Conservation (phyloP, 306 rosid species). For the Cucurbita maxima region DNA sequence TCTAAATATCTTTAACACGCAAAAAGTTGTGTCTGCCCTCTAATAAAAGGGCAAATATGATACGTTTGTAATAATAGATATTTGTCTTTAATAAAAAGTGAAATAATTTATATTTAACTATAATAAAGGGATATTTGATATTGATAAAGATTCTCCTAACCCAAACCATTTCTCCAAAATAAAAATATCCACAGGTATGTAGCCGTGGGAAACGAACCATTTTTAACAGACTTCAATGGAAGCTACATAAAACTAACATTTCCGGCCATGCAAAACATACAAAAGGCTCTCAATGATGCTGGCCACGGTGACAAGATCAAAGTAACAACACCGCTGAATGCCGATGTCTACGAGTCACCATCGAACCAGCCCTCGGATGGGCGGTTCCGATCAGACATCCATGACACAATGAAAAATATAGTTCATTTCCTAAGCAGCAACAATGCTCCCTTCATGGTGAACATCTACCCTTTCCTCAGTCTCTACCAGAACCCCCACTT, state of each 20-base stretch:
- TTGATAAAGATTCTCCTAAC: background rate
- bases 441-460: slow-evolving; percentile 42
- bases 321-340: slow-evolving; percentile 43
- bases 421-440: slow-evolving; percentile 18
- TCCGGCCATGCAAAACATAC: slow-evolving; percentile 65
- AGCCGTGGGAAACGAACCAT: slow-evolving; percentile 71
- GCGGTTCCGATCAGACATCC: slow-evolving; percentile 26
- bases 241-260: slow-evolving; percentile 12
- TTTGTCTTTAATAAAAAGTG: too few species aligned
- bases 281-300: slow-evolving; percentile 37
- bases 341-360: slow-evolving; percentile 48
- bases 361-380: slow-evolving; percentile 54
- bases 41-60: too few species aligned
- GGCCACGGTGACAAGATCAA: slow-evolving; percentile 39
- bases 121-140: too few species aligned
- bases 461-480: slow-evolving; percentile 31
- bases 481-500: slow-evolving; percentile 20
- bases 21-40: background rate
- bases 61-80: too few species aligned
- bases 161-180: background rate
- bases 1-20: too few species aligned
- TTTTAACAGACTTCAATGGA: slow-evolving; percentile 41
- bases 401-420: slow-evolving; percentile 20
- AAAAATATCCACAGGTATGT: slow-evolving; percentile 26
- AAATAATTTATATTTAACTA: too few species aligned